Evolutionary conservation across 768 basidiomycete species (phyloP), one percentile per base, ranked within the genome.

Genomic region (Boletales sp.): DNA sequence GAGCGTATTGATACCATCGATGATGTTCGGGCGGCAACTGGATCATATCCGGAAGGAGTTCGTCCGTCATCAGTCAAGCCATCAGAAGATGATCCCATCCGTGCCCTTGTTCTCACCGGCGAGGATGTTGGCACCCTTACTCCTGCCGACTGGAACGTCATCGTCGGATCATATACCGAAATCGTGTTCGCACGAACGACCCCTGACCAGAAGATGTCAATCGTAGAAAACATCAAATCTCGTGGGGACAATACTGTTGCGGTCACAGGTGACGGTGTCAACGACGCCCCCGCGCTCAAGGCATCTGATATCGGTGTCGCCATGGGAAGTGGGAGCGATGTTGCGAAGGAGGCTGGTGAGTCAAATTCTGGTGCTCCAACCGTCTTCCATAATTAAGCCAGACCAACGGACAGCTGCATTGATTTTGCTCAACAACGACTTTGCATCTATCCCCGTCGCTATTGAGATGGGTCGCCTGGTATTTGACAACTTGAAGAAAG

Each of bases 391-490:
- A 9, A 18, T 33, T 44, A 32, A 56, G 28, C 4, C 30, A 2
- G 18, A 39, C 39, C 12, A 19, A 45, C 28, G 28, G 9, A 18
- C 18, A 73, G 72, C 73, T 57, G 68, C 67, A 28, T 69, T 82
- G 44, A 76, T 82, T 15, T 67, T 83, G 40, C 73, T 80, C 42
- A 78, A 82, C 59, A 79, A 81, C 50, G 76, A 81, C 64, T 80
- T 84, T 54, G 70, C 77, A 6, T 80, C 80, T 9, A 82, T 84
- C 55, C 74, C 75, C 5, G 71, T 75, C 47, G 82, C 79, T 1
- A 79, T 83, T 51, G 72, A 80, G 56, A 76, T 81, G 63, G 82
- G 82, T 44, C 77, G 81, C 34, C 63, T 80, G 36, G 76, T 80
- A 1, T 82, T 82, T 51, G 79, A 81, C 57, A 83, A 83, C 55